These are phyloP conservation scores for Leccinum angustisporum DNA, from an alignment of 1,284 basidiomycete species.

Conservation along the genomic window DNA sequence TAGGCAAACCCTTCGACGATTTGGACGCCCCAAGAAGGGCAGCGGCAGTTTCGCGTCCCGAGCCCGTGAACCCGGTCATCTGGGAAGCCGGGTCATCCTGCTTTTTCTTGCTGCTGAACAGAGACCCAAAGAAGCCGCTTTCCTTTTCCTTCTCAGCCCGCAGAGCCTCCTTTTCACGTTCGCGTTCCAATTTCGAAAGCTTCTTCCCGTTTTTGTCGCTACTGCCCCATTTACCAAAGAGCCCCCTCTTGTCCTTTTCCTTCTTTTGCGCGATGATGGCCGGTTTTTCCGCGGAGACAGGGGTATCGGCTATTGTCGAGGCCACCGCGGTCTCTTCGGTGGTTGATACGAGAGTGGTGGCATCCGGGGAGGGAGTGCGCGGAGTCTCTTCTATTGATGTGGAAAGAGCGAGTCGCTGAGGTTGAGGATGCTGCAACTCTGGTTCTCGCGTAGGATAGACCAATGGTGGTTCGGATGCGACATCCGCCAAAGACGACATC, in stretches of 20 bases:
- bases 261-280: constrained; percentile 47
- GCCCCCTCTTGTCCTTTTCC: constrained; percentile 77
- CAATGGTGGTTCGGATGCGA: constrained; percentile 24
- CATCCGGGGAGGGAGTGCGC: constrained; percentile 46
- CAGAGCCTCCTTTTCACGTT: constrained; percentile 47
- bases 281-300: constrained; percentile 31
- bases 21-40: constrained; percentile 82
- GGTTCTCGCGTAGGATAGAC: constrained; percentile 34
- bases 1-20: constrained; percentile 64
- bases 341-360: constrained; percentile 26
- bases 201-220: constrained; percentile 60
- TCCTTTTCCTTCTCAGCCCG: constrained; percentile 60
- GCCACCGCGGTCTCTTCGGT: constrained; percentile 32
- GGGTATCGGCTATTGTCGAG: constrained; percentile 26
- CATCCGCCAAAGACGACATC: constrained; percentile 38
- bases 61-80: constrained; percentile 47
- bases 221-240: constrained; percentile 72
- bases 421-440: constrained; percentile 58
- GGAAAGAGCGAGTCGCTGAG: constrained; percentile 39
- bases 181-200: constrained; percentile 47
- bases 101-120: constrained; percentile 85
- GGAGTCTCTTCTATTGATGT: constrained; percentile 38
- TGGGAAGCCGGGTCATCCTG: constrained; percentile 61
- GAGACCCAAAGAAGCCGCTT: constrained; percentile 80
- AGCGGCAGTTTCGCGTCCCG: constrained; percentile 78